A percentile compares a stretch with the other conserved stretches of the same genome.
Evolutionary conservation across 106 monocot species (phyloP).

Genomic region (Dendrobium huoshanense): DNA sequence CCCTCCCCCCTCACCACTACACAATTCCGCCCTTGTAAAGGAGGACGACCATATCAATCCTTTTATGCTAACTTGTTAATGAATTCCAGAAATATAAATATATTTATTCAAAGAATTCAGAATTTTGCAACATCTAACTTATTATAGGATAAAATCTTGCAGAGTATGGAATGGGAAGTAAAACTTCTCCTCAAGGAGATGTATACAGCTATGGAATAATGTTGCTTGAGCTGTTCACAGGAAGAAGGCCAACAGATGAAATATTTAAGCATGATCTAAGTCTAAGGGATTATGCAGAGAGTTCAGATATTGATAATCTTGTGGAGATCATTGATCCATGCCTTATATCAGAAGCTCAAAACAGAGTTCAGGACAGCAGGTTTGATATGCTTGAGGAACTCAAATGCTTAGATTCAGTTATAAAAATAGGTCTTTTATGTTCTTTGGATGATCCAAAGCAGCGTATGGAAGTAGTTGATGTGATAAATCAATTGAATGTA

Average conservation of each 20-base stretch:
- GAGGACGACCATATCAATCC: too few species aligned
- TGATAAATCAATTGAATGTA: not conserved
- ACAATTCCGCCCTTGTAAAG: too few species aligned
- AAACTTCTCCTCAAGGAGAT: slow-evolving; percentile 1
- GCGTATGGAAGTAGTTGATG: not conserved
- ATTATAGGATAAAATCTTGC: not conserved
- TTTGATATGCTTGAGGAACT: not conserved
- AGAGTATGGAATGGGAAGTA: slow-evolving; percentile 3
- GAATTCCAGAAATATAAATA: too few species aligned
- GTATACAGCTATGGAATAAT: slow-evolving; percentile 3
- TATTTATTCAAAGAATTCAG: too few species aligned
- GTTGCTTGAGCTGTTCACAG: slow-evolving; percentile 1
- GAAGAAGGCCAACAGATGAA: slow-evolving; percentile 7
- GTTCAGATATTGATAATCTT: not conserved
- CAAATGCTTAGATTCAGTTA: not conserved
- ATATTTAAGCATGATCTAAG: slow-evolving; percentile 1
- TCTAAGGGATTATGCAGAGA: not conserved
- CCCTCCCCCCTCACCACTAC: too few species aligned
- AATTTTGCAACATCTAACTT: too few species aligned
- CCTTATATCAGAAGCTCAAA: not conserved
- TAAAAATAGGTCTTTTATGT: slow-evolving; percentile 2
- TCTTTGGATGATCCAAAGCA: not conserved
- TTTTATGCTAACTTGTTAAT: too few species aligned
- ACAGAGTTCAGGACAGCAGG: not conserved
- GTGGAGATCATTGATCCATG: not conserved